These are phyloP conservation scores for Fragilariopsis cylindrus DNA, from an alignment of 108 stramenopile species.

Conservation along the genomic window DNA sequence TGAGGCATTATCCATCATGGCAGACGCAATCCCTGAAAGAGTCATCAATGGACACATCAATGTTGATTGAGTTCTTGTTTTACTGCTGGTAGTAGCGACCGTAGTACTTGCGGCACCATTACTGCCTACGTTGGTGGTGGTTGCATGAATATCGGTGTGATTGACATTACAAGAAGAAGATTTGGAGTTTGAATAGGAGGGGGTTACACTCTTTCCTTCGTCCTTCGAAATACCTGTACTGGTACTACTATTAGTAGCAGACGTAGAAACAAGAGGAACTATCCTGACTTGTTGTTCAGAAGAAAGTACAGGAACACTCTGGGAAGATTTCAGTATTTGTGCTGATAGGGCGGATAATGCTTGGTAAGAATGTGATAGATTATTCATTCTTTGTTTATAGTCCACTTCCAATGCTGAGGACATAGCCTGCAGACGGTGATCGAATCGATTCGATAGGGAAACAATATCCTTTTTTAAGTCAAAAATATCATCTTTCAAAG, in stretches of 20 bases:
- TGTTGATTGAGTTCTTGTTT: not conserved
- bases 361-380: slow-evolving; percentile 22
- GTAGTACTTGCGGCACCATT: slow-evolving; percentile 3
- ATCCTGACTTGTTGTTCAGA: not conserved
- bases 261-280: not conserved
- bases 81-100: not conserved
- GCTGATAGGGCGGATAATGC: slow-evolving; percentile 13
- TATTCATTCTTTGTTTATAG: slow-evolving; percentile 31
- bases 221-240: not conserved
- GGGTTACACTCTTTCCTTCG: not conserved
- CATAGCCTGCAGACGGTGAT: slow-evolving; percentile 18
- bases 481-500: slow-evolving; percentile 24
- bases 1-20: slow-evolving; percentile 8
- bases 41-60: slow-evolving; percentile 10
- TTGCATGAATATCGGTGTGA: not conserved
- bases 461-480: slow-evolving; percentile 6
- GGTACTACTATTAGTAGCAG: not conserved
- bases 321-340: slow-evolving; percentile 1
- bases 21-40: slow-evolving; percentile 16
- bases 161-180: not conserved
- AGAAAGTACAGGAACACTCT: not conserved
- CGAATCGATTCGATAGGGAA: slow-evolving; percentile 19
- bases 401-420: slow-evolving; percentile 23
- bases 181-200: not conserved
- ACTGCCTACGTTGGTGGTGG: not conserved